These are phyloP conservation scores for Symbiodinium natans DNA, from an alignment of 73 alveolate genomes.

Conservation along the genomic window DNA sequence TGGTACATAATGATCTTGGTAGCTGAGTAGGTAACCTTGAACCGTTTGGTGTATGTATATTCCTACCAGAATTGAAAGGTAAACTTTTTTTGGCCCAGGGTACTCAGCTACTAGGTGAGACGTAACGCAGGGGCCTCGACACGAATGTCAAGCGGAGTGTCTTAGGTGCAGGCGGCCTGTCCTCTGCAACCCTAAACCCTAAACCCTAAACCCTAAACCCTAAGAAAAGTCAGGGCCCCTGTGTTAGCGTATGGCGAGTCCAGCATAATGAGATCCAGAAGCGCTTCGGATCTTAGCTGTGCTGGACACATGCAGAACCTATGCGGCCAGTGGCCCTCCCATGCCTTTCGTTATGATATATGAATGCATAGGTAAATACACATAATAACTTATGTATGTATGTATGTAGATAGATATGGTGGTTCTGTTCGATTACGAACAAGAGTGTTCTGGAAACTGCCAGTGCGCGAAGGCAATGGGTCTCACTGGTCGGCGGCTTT, in stretches of 20 bases:
- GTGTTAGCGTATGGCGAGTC: background rate
- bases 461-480: background rate
- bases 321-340: too few relatives aligned
- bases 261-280: background rate
- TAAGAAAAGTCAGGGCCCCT: background rate
- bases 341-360: too few relatives aligned
- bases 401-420: too few relatives aligned
- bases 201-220: background rate
- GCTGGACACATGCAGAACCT: too few relatives aligned
- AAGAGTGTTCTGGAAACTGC: too few relatives aligned
- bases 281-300: conserved; percentile 4
- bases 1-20: background rate
- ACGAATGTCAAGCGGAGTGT: too few relatives aligned
- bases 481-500: conserved; percentile 3
- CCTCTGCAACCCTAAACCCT: background rate
- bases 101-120: background rate
- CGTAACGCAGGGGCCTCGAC: background rate
- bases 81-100: background rate
- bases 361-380: too few relatives aligned
- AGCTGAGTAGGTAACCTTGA: background rate
- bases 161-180: background rate
- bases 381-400: too few relatives aligned
- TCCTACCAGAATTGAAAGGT: too few relatives aligned
- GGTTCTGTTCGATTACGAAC: too few relatives aligned
- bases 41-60: too few relatives aligned